Base-by-base conservation (phyloP, 2,329 filamentous ascomycete genomes). In the Fusarium praegraminearum region DNA sequence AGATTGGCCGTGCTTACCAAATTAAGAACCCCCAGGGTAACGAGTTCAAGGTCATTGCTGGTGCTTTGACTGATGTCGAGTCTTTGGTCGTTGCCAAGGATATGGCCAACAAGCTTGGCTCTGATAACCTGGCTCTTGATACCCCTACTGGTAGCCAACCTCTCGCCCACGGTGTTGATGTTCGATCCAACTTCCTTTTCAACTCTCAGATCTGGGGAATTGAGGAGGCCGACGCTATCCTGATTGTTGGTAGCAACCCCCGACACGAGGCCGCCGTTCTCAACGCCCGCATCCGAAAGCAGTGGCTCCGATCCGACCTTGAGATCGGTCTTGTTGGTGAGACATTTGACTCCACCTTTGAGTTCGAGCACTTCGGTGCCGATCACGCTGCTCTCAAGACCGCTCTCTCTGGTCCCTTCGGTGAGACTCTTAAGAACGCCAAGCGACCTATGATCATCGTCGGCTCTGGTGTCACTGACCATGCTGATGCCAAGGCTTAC, bases 361-460 rank as follows among this genome's bases (percentile, higher is more conserved):
- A 97, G 75, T 97, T 95, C 76, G 91, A 97, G 81, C 93, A 98
- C 78, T 88, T 98, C 41, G 96, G 96, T 72, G 84, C 86, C 53
- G 92, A 95, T 79, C 87, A 91, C 65, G 88, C 88, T 33, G 89
- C 94, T 61, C 85, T 99, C 35, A 97, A 98, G 87, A 87, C 90
- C 76, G 93, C 93, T 47, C 89, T 99, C 60, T 85, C 92, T 53
- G 95, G 96, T 41, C 85, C 90, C 33, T 99, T 98, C 78, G 95
- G 95, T 80, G 94, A 98, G 88, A 97, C 94, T 84, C 89, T 99
- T 57, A 88, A 92, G 76, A 84, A 88, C 54, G 94, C 96, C 45
- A 92, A 98, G 88, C 91, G 89, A 75, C 96, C 96, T 54, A 97
- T 99, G 94, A 97, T 99, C 77, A 91, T 99, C 65, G 90, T 98